These are phyloP conservation scores for Diaporthe longicolla DNA, from an alignment of 2,329 filamentous ascomycete genomes.

Conservation along the genomic window DNA sequence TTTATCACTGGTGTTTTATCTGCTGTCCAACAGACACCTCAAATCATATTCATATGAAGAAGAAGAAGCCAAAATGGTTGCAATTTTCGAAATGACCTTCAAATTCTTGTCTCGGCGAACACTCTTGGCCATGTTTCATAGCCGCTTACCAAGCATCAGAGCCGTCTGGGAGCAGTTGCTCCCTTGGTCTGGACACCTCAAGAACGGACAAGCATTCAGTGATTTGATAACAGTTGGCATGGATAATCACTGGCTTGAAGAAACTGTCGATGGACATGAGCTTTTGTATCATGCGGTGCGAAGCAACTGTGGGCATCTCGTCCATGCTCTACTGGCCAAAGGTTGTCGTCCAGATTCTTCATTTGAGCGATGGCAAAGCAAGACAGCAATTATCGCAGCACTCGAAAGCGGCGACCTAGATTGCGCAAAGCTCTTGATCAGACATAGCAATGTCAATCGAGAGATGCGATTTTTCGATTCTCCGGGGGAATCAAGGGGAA, in stretches of 20 bases:
- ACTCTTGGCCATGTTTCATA: not conserved
- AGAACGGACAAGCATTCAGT: not conserved
- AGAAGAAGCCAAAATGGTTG: fast-evolving
- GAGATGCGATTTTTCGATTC: too few relatives aligned
- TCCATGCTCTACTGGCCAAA: not conserved
- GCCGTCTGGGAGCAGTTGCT: not conserved
- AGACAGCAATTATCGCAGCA: not conserved
- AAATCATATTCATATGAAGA: not conserved
- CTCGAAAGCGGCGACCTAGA: not conserved
- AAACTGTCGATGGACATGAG: not conserved
- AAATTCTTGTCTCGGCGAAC: not conserved
- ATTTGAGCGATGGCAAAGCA: fast-evolving
- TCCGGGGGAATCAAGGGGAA: too few relatives aligned
- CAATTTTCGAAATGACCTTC: not conserved
- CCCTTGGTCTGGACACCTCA: fast-evolving
- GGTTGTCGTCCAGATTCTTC: not conserved
- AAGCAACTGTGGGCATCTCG: not conserved
- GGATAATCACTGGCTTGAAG: constrained; percentile 1
- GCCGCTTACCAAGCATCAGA: not conserved
- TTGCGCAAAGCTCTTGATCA: constrained; percentile 2
- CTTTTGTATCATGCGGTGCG: not conserved
- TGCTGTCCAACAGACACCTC: not conserved
- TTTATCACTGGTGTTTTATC: not conserved
- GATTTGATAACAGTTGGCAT: not conserved
- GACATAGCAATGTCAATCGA: not conserved